Evolutionary conservation across 208 protist genomes (phyloP).

Genomic region (Leishmania tarentolae): DNA sequence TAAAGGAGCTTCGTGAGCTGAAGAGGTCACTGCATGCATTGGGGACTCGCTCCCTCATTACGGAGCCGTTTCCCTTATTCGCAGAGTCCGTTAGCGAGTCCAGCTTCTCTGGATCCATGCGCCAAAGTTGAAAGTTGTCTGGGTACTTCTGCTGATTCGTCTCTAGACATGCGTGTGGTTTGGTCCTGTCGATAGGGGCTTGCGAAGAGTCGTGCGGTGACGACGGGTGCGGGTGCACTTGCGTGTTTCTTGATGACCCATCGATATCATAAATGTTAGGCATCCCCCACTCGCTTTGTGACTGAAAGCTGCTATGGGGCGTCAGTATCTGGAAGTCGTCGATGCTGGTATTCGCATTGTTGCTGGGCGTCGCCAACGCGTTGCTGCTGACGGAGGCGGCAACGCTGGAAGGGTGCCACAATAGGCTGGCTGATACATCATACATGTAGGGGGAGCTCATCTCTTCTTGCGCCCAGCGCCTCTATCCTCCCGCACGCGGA

Average conservation of each 20-base stretch:
- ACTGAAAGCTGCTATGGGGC: not conserved
- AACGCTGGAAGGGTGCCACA: not conserved
- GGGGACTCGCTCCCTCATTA: not conserved
- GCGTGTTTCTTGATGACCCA: not conserved
- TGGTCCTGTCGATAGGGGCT: not conserved
- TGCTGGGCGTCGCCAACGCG: not conserved
- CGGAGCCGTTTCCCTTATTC: not conserved
- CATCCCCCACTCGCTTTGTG: not conserved
- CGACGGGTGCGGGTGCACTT: not conserved
- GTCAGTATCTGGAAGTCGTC: not conserved
- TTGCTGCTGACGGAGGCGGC: not conserved
- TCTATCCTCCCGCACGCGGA: not conserved
- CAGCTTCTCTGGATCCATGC: not conserved
- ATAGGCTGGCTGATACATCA: not conserved
- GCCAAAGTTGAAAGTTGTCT: too few species aligned
- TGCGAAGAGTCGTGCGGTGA: not conserved
- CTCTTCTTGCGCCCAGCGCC: too few species aligned
- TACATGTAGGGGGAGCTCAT: not conserved
- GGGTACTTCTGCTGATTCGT: not conserved
- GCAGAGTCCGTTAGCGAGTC: not conserved
- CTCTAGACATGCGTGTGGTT: too few species aligned
- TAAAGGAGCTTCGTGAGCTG: not conserved
- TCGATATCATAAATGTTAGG: not conserved
- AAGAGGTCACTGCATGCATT: not conserved
- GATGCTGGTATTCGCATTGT: not conserved